Base-by-base conservation (phyloP, 139 green algal species). In the Tetraselmis striata region DNA sequence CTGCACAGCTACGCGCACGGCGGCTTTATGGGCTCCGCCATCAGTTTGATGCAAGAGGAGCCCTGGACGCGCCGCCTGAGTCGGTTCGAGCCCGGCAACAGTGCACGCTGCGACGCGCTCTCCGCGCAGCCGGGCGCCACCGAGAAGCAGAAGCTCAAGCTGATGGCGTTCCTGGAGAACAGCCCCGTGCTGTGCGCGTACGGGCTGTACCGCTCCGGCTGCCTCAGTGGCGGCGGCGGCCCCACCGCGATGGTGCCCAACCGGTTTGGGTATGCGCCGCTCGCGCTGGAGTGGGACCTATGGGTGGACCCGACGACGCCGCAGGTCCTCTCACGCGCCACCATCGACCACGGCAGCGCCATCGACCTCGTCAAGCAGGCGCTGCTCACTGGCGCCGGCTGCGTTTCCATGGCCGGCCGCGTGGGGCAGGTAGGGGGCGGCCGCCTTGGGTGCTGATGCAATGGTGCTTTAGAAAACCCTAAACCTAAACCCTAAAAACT, bases 241-340 rank as follows among this genome's bases (percentile, higher is more conserved):
- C n/a, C n/a, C n/a, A n/a, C n/a, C n/a, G n/a, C 30, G 23, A 26
- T 25, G 1, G 74, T 22, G 79, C 83, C 83, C 23, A 92, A 90
- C 83, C 32, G 82, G 0, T 92, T 90, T 30, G 89, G 89, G 23
- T 93, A 93, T 82, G 27, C 2, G 1, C 86, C 88, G 0, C 30
- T 90, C 23, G 84, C 82, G 0, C 80, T 92, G 59, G 89, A 93
- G 78, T 93, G 89, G 89, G 89, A 93, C 79, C 84, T 93, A 28
- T 93, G 89, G 89, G 84, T 88, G 67, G 79, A 75, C 11, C 32
- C 79, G 76, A 18, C 1, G 26, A 31, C 1, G 0, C 86, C 86
- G 0, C 26, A 27, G 31, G 77, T 59, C 45, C 75, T 92, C 29
- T 23, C 29, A 0, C 11, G 23, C 0, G 89, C 89, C 0, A 86